Percentiles rank a stretch among this genome's conserved stretches.
phyloP scores from a whole-genome alignment of 768 basidiomycete species.

The Pleurotus platypus region DNA sequence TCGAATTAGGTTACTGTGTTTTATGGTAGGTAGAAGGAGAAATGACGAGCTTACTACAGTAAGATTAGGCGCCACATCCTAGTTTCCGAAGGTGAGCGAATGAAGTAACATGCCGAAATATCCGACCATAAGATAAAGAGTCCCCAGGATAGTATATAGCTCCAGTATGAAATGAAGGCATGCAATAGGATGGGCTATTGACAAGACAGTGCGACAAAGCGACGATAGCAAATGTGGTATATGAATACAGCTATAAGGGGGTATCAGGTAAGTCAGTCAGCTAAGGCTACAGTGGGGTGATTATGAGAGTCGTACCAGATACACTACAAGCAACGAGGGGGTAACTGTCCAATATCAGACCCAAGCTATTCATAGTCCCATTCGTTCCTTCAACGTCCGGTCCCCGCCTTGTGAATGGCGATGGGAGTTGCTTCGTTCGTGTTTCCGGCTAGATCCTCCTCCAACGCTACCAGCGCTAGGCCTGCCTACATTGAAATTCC shows the following conservation, averaged over 20 bases:
- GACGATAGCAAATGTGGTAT: slow-evolving; percentile 13
- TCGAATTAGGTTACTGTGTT: too few species aligned
- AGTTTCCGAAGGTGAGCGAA: too few species aligned
- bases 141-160: too few species aligned
- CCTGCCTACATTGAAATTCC: slow-evolving; percentile 34
- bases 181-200: not conserved
- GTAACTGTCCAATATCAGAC: slow-evolving; percentile 8
- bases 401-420: slow-evolving; percentile 32
- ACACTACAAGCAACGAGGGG: slow-evolving; percentile 20
- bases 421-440: slow-evolving; percentile 6
- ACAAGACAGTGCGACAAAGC: slow-evolving; percentile 8
- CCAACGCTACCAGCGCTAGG: slow-evolving; percentile 24
- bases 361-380: slow-evolving; percentile 57
- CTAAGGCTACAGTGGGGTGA: slow-evolving; percentile 20
- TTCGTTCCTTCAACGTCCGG: slow-evolving; percentile 83
- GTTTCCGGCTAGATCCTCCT: slow-evolving; percentile 27
- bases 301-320: slow-evolving; percentile 20
- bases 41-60: too few species aligned
- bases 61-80: too few species aligned
- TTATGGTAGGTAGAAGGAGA: too few species aligned
- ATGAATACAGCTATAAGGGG: slow-evolving; percentile 20
- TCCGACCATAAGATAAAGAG: too few species aligned
- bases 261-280: slow-evolving; percentile 16
- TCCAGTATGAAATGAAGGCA: not conserved
- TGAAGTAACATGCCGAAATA: too few species aligned